Conservation (phyloP, 345 rosid species). For the Psidium friedrichsthalianum region DNA sequence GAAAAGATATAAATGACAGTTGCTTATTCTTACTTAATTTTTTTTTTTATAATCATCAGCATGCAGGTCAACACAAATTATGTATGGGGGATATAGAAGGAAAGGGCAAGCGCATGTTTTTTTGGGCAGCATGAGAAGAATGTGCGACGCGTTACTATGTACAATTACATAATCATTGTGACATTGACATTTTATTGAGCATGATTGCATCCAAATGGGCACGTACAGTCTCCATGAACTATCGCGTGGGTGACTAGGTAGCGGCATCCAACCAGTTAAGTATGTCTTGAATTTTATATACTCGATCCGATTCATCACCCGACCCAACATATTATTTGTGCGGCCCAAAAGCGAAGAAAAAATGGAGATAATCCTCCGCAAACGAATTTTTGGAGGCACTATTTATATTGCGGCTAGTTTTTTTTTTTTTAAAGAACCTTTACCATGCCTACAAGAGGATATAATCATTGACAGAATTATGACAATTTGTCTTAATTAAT, state of each 20-base stretch:
- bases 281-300: no score
- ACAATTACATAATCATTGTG: background rate
- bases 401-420: no score
- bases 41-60: background rate
- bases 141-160: background rate
- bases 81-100: background rate
- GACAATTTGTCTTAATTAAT: background rate
- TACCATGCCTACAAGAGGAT: background rate
- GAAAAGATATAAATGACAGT: background rate
- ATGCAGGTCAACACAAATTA: background rate
- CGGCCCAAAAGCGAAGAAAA: no score
- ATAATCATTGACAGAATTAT: background rate
- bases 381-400: no score
- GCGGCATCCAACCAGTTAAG: background rate
- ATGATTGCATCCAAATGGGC: background rate
- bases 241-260: background rate
- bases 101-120: background rate
- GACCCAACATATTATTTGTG: no score
- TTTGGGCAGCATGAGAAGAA: background rate
- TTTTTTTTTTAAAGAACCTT: no score
- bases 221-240: background rate
- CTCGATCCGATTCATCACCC: no score
- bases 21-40: background rate
- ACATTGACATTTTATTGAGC: background rate
- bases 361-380: no score